Evolutionary conservation across 805 yeast species (phyloP), one percentile per base, ranked within the genome.

Genomic region (Metschnikowia amazonensis): DNA sequence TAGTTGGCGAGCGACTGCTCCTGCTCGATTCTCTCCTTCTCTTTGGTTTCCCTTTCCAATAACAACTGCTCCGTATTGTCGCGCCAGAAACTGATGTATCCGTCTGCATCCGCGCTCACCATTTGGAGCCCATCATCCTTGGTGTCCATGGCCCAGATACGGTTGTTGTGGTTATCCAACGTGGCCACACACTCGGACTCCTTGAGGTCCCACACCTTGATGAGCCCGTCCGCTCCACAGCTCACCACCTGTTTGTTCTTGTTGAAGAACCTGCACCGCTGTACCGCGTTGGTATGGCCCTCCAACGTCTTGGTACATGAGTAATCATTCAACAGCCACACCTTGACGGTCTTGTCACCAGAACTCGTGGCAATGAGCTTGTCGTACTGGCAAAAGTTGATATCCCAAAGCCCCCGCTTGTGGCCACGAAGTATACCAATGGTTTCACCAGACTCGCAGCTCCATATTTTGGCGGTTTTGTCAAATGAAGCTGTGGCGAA

Each of bases 401-500:
- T 82, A 60, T 88, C 95, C 96, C 98, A 94, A 36, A 94, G 77
- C 10, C 98, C 98, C 58, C 99, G 80, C 62, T 83, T 86, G 65
- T 94, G 99, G 14, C 97, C 97, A 49, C 81, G 81, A 51, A 94
- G 69, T 6, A 92, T 74, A 7, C 95, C 97, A 16, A 86, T 70
- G 2, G 84, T 80, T 65, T 94, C 97, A 47, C 99, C 98, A n/a
- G 80, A 69, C 35, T 80, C 86, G 21, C 81, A 60, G 60, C 86
- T 83, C 98, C 98, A 94, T 3, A 94, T 69, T 60, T 94, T 94
- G 49, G 86, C 94, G 2, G 90, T 77, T 59, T 92, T 87, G 65
- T 94, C 99, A 62, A 86, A 95, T 10, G 96, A 86, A 2, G 96
- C 98, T 1, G 97, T 85, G 0, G 96, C 98, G 59, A 94, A 82